phyloP scores from a whole-genome alignment of 192 early-diverging fungal genomes.

The Chytriomyces sp. region DNA sequence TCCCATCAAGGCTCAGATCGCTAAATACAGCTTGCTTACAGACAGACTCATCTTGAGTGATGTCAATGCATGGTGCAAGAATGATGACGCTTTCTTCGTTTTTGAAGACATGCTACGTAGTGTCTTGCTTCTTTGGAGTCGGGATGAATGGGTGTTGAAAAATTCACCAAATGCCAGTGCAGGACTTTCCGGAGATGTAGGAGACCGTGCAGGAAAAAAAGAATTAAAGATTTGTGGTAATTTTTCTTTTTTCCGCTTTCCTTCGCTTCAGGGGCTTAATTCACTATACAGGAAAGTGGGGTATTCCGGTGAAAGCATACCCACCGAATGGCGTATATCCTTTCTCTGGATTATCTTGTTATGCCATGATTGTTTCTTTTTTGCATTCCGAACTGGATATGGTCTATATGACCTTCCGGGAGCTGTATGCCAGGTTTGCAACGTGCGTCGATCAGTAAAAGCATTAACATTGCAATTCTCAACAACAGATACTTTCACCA shows the following conservation, averaged over 20 bases:
- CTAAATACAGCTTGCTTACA: slow-evolving; percentile 43
- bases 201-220: not conserved
- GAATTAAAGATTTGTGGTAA: not conserved
- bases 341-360: slow-evolving; percentile 49
- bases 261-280: no score
- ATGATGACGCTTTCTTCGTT: slow-evolving; percentile 61
- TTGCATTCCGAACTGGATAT: slow-evolving; percentile 42
- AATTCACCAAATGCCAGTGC: slow-evolving; percentile 29
- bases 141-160: slow-evolving; percentile 52
- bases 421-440: slow-evolving; percentile 58
- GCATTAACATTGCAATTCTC: no score
- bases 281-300: slow-evolving; percentile 25
- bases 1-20: slow-evolving; percentile 35
- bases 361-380: slow-evolving; percentile 60
- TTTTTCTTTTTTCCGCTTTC: no score
- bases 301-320: slow-evolving; percentile 19
- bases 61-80: slow-evolving; percentile 45
- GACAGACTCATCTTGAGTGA: slow-evolving; percentile 50
- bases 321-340: slow-evolving; percentile 59
- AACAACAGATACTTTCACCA: slow-evolving; percentile 48
- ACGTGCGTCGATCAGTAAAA: no score
- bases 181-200: no score
- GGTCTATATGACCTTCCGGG: slow-evolving; percentile 56
- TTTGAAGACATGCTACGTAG: slow-evolving; percentile 58
- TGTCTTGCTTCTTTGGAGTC: slow-evolving; percentile 51